Evolutionary conservation across 148 eudicot genomes (phyloP).

Genomic region (Chenopodium suecicum): DNA sequence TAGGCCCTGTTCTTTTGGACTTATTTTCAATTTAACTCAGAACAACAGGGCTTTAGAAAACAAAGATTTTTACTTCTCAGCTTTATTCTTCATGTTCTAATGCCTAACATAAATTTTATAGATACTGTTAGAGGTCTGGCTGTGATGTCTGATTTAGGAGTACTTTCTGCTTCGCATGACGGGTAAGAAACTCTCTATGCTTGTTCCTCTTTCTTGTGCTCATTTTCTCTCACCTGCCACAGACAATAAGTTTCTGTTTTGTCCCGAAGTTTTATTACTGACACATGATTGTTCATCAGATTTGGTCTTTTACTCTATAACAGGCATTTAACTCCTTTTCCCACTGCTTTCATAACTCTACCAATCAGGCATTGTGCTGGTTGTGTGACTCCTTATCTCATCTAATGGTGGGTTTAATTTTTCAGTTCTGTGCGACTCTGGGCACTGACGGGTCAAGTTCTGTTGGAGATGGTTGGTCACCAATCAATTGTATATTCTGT

Average conservation of each 20-base stretch:
- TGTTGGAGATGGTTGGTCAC: constrained; percentile 98
- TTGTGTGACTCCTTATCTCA: not conserved
- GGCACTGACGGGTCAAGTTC: constrained; percentile 78
- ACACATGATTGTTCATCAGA: constrained; percentile 3
- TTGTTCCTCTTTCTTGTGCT: not conserved
- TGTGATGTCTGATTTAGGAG: constrained; percentile 68
- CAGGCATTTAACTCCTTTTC: not conserved
- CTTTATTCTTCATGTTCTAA: constrained; percentile 11
- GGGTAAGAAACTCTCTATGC: constrained; percentile 50
- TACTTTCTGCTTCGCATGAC: constrained; percentile 97
- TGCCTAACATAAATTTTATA: constrained; percentile 30
- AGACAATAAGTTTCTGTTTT: constrained; percentile 5
- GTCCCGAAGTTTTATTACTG: not conserved
- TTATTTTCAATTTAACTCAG: too few relatives aligned
- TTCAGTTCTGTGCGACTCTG: constrained; percentile 84
- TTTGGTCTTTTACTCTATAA: not conserved
- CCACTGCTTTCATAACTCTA: not conserved
- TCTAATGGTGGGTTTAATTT: constrained; percentile 8
- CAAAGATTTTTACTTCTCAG: not conserved
- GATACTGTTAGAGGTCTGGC: constrained; percentile 94
- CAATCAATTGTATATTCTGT: constrained; percentile 93
- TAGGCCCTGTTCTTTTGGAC: too few relatives aligned
- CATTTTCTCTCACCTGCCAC: not conserved
- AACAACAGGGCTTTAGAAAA: not conserved
- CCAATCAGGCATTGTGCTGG: not conserved